Evolutionary conservation across 1,284 basidiomycete species (phyloP).

Genomic region (Fistulina hepatica): DNA sequence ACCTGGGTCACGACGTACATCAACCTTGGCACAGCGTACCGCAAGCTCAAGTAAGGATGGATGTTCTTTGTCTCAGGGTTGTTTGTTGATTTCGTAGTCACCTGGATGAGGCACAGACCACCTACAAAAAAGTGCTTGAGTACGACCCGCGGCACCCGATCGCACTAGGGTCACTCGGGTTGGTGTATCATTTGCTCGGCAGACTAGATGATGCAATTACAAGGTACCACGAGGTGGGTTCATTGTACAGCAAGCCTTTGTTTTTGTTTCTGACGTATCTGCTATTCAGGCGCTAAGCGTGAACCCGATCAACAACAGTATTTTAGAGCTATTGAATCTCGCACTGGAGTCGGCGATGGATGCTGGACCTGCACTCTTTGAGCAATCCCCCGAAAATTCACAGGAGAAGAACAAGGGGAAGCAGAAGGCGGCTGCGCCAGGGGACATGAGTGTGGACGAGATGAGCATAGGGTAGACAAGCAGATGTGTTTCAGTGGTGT

Average conservation of each 20-base stretch:
- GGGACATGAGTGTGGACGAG: constrained; percentile 15
- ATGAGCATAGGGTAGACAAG: constrained; percentile 23
- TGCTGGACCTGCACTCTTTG: too few species aligned
- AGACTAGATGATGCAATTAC: constrained; percentile 72
- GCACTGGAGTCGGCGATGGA: constrained; percentile 53
- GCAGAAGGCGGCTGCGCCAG: constrained; percentile 15
- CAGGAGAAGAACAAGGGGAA: constrained; percentile 17
- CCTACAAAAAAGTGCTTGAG: constrained; percentile 69
- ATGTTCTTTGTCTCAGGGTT: not conserved
- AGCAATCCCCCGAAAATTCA: constrained; percentile 13
- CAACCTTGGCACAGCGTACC: constrained; percentile 81
- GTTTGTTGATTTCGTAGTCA: constrained; percentile 32
- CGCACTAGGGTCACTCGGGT: constrained; percentile 75
- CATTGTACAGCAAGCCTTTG: not conserved
- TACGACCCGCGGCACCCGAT: constrained; percentile 71
- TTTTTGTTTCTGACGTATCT: constrained; percentile 3
- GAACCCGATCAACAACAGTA: constrained; percentile 77
- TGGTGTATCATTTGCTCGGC: constrained; percentile 68
- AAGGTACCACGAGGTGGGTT: constrained; percentile 75
- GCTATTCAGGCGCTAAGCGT: constrained; percentile 64
- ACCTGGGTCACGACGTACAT: constrained; percentile 84
- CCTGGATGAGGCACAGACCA: constrained; percentile 54
- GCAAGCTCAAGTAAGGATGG: constrained; percentile 60
- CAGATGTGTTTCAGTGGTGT: too few species aligned
- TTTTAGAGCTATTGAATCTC: constrained; percentile 77